Evolutionary conservation across 2,329 filamentous ascomycete species (phyloP).

Genomic region (Colletotrichum orbiculare): DNA sequence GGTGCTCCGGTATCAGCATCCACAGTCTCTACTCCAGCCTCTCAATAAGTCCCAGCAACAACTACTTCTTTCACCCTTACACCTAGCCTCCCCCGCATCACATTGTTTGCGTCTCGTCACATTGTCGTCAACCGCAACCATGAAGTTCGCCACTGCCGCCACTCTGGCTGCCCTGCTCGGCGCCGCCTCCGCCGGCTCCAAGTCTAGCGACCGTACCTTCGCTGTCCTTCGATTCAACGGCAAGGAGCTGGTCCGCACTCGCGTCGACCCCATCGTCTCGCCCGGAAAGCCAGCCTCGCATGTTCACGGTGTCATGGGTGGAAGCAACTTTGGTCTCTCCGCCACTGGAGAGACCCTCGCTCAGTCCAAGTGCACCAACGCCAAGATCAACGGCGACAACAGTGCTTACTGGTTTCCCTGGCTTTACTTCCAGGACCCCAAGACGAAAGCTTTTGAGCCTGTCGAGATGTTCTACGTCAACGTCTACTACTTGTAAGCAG

Average conservation of each 20-base stretch:
- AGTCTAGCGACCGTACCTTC: conserved; percentile 62
- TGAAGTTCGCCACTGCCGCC: conserved; percentile 50
- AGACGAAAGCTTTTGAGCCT: conserved; percentile 71
- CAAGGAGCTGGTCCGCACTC: conserved; percentile 70
- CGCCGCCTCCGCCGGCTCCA: conserved; percentile 50
- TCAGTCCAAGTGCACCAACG: conserved; percentile 76
- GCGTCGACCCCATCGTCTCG: conserved; percentile 74
- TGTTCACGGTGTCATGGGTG: conserved; percentile 78
- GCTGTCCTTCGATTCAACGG: conserved; percentile 79
- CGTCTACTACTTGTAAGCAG: conserved; percentile 76
- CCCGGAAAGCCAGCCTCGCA: conserved; percentile 70
- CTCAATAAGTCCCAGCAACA: conserved; percentile 18
- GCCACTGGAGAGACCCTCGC: conserved; percentile 70
- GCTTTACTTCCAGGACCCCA: conserved; percentile 74
- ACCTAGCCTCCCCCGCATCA: background rate
- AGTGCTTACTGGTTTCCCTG: conserved; percentile 83
- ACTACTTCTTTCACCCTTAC: background rate
- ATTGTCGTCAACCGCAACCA: conserved; percentile 38
- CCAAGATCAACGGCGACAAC: conserved; percentile 74
- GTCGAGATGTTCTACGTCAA: conserved; percentile 79
- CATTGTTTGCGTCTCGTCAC: background rate
- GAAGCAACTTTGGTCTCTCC: conserved; percentile 72
- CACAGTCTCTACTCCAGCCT: conserved; percentile 27
- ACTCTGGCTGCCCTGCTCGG: conserved; percentile 50
- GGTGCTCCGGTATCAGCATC: conserved; percentile 50